A percentile compares a stretch with the other conserved stretches of the same genome.
Conservation (phyloP, 345 rosid species). For the Ceriops zippeliana region DNA sequence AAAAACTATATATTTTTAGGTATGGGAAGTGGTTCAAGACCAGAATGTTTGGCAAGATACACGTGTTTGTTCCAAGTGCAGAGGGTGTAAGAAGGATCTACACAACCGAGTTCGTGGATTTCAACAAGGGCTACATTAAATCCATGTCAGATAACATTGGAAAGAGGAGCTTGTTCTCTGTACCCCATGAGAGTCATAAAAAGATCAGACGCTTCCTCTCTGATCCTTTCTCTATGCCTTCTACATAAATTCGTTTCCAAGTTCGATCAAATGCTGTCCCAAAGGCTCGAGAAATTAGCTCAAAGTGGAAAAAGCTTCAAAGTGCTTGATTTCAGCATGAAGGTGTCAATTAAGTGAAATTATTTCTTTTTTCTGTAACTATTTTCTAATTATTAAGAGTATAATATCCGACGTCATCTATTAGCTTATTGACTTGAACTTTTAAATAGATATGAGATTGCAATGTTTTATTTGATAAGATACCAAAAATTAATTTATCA, state of each 20-base stretch:
- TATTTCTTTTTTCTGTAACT: not conserved
- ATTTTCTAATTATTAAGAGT: too few species aligned
- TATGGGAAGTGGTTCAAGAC: conserved; percentile 64
- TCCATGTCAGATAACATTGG: conserved; percentile 56
- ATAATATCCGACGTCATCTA: too few species aligned
- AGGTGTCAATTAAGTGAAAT: conserved; percentile 25
- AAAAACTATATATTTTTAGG: conserved; percentile 19
- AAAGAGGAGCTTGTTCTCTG: conserved; percentile 41
- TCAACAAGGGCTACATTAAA: conserved; percentile 54
- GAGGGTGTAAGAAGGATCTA: conserved; percentile 45
- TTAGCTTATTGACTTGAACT: too few species aligned
- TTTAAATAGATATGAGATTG: too few species aligned
- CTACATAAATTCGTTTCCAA: conserved; percentile 36
- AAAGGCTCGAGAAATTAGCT: conserved; percentile 31
- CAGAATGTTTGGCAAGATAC: conserved; percentile 49
- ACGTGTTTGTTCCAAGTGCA: conserved; percentile 44
- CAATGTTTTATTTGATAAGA: too few species aligned
- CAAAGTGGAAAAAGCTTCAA: conserved; percentile 37
- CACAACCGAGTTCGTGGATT: conserved; percentile 38
- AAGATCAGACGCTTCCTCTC: conserved; percentile 53
- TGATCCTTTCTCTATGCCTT: conserved; percentile 53
- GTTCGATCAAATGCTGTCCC: conserved; percentile 37
- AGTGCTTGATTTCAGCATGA: conserved; percentile 46
- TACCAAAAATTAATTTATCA: too few species aligned
- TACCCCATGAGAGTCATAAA: conserved; percentile 40